Percentiles rank a stretch among this genome's conserved stretches.
phyloP scores from a whole-genome alignment of 2,329 filamentous ascomycete genomes.

The Fusarium sp. region DNA sequence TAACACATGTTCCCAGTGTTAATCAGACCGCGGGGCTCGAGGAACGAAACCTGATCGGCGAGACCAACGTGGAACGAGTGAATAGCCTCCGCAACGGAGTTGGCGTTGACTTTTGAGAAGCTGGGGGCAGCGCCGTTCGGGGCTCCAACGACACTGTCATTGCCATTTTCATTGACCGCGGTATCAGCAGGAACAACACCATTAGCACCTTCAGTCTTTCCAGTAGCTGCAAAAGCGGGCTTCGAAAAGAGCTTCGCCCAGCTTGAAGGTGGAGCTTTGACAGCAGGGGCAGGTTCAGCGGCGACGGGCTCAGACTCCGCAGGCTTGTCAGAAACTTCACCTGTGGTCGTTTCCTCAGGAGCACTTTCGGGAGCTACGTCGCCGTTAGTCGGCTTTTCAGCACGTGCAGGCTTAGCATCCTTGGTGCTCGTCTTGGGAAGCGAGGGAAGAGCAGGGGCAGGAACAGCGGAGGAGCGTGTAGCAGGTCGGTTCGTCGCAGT shows the following conservation, averaged over 20 bases:
- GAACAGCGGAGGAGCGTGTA: constrained; percentile 53
- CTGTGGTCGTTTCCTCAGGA: constrained; percentile 16
- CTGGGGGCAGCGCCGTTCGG: constrained; percentile 47
- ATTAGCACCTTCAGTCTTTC: constrained; percentile 45
- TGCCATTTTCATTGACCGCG: constrained; percentile 44
- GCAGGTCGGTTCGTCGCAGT: constrained; percentile 47
- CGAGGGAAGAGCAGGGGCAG: constrained; percentile 61
- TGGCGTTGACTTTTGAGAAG: constrained; percentile 62
- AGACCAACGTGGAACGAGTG: constrained; percentile 76
- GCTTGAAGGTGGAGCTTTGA: constrained; percentile 52
- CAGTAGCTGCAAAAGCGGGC: constrained; percentile 40
- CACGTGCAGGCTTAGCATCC: constrained; percentile 45
- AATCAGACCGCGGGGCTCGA: constrained; percentile 92
- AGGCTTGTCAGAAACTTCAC: constrained; percentile 42
- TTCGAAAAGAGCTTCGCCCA: constrained; percentile 58
- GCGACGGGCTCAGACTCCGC: constrained; percentile 41
- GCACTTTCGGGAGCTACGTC: constrained; percentile 32
- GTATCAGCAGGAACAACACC: constrained; percentile 36
- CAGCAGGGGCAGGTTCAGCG: constrained; percentile 38
- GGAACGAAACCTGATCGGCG: constrained; percentile 77
- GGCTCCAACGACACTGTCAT: constrained; percentile 27
- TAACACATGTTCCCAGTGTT: constrained; percentile 99
- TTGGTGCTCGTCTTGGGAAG: constrained; percentile 57
- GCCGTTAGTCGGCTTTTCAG: constrained; percentile 46
- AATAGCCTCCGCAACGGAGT: constrained; percentile 81